Base-by-base conservation (phyloP, 164 flowering plant species). In the Tetracentron sinense region DNA sequence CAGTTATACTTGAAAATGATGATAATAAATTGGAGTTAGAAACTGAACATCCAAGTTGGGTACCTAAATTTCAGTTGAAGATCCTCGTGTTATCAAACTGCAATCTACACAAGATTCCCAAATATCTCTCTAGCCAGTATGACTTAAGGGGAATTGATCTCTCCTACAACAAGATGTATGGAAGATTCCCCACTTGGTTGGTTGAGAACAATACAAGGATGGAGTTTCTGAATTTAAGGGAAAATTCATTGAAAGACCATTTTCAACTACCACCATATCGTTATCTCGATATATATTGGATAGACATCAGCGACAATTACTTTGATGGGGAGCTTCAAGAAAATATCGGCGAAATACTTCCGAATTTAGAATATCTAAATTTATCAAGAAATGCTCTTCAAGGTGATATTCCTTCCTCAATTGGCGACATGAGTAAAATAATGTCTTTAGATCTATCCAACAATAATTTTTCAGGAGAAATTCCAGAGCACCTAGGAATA, bases 161-260 rank as follows among this genome's bases (percentile, higher is more conserved):
- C 27, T 19, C 44, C 0, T 4, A 62, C 42, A 56, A 27, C 10
- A 8, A 51, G 16, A 12, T 69, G 30, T 23, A 1, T 4, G 66
- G 69, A 61, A 25, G 20, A 1, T 31, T 69, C 46, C 73, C 66
- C 2, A 22, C n/a, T 42, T 68, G 76, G 76, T 27, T 73, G 52
- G 33, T 69, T 7, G 51, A 33, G 48, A 69, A 69, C 47, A 74
- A 70, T 25, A 62, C 68, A 5, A 38, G 16, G 2, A 7, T 67
- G 12, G 42, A 23, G 14, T 3, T 5, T 12, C 53, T 74, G 2
- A 5, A 2, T 1, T 29, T 64, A 0, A 22, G 2, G 2, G 46
- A 70, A 25, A 65, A 50, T 33, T 54, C 51, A 26, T 44, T 60
- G 8, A 19, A 38, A 21, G 69, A 69, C 0, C 23, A 10, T 23